Conservation (phyloP, 2,329 filamentous ascomycete genomes). For the Colletotrichum sublineola region DNA sequence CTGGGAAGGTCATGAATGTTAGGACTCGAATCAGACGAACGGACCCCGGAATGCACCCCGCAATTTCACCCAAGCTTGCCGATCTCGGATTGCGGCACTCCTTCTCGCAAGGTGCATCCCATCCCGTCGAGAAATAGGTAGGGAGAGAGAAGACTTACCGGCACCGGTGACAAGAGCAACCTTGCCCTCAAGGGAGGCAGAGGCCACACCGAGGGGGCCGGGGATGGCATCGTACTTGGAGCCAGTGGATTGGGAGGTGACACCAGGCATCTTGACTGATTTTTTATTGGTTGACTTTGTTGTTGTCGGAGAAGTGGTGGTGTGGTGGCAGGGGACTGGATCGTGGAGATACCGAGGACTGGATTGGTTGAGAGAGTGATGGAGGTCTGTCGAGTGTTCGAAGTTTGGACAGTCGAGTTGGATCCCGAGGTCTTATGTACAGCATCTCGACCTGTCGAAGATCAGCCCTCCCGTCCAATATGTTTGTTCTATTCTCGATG, state of each 20-base stretch:
- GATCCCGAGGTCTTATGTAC: conserved; percentile 34
- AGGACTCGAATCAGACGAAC: conserved; percentile 22
- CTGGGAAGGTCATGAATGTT: conserved; percentile 44
- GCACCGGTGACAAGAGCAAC: conserved; percentile 85
- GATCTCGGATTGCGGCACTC: background rate
- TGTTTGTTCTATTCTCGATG: conserved; percentile 6
- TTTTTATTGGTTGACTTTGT: conserved; percentile 6
- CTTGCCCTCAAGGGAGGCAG: conserved; percentile 82
- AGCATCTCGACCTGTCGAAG: conserved; percentile 7
- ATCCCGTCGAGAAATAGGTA: background rate
- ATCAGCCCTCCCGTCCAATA: background rate
- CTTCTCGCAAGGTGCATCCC: background rate
- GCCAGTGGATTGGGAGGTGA: conserved; percentile 43
- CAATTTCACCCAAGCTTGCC: conserved; percentile 1
- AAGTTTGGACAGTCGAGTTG: background rate
- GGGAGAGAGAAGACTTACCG: conserved; percentile 47
- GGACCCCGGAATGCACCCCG: conserved; percentile 11
- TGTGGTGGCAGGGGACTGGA: background rate
- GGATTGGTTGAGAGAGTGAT: conserved; percentile 16
- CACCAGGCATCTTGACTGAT: conserved; percentile 51
- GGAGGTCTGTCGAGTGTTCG: conserved; percentile 32
- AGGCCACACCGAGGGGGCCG: conserved; percentile 55
- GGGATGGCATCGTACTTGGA: conserved; percentile 55
- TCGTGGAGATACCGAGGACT: conserved; percentile 31
- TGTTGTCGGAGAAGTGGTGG: background rate